A percentile compares a stretch with the other conserved stretches of the same genome.
Evolutionary conservation across 2,329 filamentous ascomycete species (phyloP).

Genomic region (Aspergillus pseudoviridinutans): DNA sequence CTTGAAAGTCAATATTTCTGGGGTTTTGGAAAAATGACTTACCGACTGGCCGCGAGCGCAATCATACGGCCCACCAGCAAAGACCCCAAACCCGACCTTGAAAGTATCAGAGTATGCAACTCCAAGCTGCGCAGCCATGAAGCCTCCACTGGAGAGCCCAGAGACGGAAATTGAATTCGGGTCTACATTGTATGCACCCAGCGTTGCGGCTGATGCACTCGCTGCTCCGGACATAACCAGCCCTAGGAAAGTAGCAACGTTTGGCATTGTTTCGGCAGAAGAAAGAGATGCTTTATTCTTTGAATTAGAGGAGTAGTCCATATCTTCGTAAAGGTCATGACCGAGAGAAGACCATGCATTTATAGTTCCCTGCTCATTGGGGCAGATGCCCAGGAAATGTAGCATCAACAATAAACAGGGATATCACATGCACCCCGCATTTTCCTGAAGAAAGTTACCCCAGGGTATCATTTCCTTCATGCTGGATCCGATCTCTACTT

Average conservation of each 20-base stretch:
- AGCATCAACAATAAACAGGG: background rate
- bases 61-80: conserved; percentile 15
- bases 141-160: conserved; percentile 15
- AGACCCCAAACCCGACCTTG: conserved; percentile 14
- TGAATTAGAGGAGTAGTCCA: background rate
- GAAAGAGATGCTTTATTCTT: too few relatives aligned
- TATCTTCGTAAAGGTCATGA: background rate
- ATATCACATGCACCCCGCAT: background rate
- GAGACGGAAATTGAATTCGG: conserved; percentile 10
- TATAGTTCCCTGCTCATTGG: background rate
- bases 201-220: background rate
- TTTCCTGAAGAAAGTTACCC: background rate
- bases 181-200: conserved; percentile 13
- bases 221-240: background rate
- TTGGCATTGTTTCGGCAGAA: background rate
- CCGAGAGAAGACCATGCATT: background rate
- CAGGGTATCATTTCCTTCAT: background rate
- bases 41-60: conserved; percentile 10
- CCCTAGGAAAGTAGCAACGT: background rate
- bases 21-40: background rate
- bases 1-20: background rate
- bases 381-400: background rate
- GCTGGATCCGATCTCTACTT: background rate
- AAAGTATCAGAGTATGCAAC: conserved; percentile 14
- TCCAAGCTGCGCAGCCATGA: conserved; percentile 14